Evolutionary conservation across 2,329 filamentous ascomycete genomes (phyloP).

Genomic region (Coleophoma cylindrospora): DNA sequence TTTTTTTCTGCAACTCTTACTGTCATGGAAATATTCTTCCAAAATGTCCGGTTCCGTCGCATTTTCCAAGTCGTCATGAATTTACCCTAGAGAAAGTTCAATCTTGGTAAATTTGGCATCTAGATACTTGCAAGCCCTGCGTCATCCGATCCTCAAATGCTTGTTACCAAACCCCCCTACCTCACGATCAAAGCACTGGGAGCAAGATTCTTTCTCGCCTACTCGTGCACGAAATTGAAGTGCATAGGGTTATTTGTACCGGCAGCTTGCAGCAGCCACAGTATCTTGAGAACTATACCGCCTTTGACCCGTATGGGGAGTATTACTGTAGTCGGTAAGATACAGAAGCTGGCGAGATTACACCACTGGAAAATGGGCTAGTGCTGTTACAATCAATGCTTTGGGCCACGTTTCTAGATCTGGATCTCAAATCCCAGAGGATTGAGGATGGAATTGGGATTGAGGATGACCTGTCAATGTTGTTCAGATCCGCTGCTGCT

Average conservation of each 20-base stretch:
- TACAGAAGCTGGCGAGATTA: conserved; percentile 1
- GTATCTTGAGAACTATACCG: neutral
- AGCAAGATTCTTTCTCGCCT: neutral
- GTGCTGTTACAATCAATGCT: conserved; percentile 7
- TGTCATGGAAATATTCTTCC: too few relatives aligned
- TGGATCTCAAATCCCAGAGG: conserved; percentile 4
- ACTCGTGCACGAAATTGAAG: neutral
- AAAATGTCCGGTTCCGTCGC: too few relatives aligned
- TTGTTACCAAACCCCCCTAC: neutral
- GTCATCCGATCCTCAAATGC: neutral
- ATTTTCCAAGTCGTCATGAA: neutral
- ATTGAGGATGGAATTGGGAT: neutral
- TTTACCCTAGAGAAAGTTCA: neutral
- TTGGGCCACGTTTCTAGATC: conserved; percentile 7
- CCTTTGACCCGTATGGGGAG: neutral
- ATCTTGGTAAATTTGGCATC: conserved; percentile 1
- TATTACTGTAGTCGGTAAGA: conserved; percentile 1
- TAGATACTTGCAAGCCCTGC: neutral
- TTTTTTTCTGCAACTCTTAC: too few relatives aligned
- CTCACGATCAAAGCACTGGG: neutral
- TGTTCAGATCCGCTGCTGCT: neutral
- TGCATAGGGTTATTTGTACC: neutral
- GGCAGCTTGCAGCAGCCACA: neutral
- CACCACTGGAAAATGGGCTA: conserved; percentile 2
- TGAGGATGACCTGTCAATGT: neutral